phyloP scores from a whole-genome alignment of 306 rosid species.

The Begonia masoniana region DNA sequence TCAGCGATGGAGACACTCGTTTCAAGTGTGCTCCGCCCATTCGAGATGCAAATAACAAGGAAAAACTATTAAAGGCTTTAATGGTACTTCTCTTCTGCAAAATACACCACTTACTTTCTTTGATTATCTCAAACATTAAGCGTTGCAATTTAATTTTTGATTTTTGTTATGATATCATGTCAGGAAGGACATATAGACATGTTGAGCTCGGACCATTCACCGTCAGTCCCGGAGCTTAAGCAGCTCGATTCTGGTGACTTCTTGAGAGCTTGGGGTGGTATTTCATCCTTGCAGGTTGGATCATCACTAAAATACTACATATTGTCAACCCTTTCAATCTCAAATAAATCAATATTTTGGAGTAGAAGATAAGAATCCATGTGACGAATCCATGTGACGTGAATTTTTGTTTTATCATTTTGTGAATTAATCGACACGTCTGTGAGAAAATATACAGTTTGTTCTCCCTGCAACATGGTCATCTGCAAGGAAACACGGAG shows the following conservation, averaged over 20 bases:
- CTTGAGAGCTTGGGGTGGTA: slow-evolving; percentile 94
- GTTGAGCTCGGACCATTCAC: slow-evolving; percentile 86
- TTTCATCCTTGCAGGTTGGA: slow-evolving; percentile 78
- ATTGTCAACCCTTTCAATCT: too few species aligned
- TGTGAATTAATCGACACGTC: neutral
- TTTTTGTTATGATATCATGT: slow-evolving; percentile 5
- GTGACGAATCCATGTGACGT: neutral
- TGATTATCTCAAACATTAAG: neutral
- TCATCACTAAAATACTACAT: neutral
- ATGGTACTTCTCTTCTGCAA: slow-evolving; percentile 28
- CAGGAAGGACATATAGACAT: slow-evolving; percentile 80
- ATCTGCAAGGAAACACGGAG: slow-evolving; percentile 62
- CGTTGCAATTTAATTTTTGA: neutral
- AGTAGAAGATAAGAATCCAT: neutral
- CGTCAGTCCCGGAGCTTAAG: slow-evolving; percentile 79
- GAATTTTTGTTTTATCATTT: neutral
- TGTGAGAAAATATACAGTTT: slow-evolving; percentile 36
- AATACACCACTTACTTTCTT: neutral
- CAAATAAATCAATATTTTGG: too few species aligned
- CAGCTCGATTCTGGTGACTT: slow-evolving; percentile 70
- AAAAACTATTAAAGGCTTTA: slow-evolving; percentile 72
- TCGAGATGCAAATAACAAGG: slow-evolving; percentile 60
- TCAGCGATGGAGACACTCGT: slow-evolving; percentile 70
- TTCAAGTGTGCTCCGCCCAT: slow-evolving; percentile 93
- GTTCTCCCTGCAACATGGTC: slow-evolving; percentile 85